Conservation (phyloP, 352 stramenopile species). For the Globisporangium emineosum region DNA sequence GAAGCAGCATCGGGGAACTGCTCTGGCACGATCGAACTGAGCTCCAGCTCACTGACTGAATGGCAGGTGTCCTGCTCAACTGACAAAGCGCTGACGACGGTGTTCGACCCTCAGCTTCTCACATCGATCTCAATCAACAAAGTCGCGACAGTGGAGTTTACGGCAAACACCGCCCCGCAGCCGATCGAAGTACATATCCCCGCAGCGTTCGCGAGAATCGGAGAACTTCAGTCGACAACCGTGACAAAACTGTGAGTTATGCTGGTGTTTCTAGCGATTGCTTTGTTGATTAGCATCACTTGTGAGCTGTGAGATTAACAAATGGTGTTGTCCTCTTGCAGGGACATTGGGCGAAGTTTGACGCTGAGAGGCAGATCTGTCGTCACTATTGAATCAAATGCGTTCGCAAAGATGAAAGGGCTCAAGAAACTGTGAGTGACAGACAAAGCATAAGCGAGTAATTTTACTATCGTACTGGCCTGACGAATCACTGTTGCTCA, state of each 20-base stretch:
- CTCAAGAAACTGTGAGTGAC: slow-evolving; percentile 9
- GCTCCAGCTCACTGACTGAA: background rate
- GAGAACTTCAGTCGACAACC: slow-evolving; percentile 2
- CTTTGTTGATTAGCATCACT: background rate
- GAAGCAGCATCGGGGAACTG: background rate
- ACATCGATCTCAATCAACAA: slow-evolving; percentile 4
- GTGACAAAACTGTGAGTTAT: background rate
- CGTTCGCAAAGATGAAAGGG: slow-evolving; percentile 2
- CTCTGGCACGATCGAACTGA: background rate
- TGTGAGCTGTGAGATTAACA: background rate
- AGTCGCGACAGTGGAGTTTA: background rate
- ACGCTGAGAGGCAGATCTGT: background rate
- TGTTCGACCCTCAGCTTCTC: slow-evolving; percentile 3
- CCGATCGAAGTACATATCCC: background rate
- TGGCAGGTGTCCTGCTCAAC: slow-evolving; percentile 8
- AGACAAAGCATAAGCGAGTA: background rate
- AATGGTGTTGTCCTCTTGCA: background rate
- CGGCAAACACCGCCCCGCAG: slow-evolving; percentile 4
- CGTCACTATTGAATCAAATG: background rate
- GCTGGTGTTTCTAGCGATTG: background rate
- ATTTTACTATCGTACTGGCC: background rate
- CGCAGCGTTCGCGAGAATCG: background rate
- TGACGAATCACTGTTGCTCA: background rate
- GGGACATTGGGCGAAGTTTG: slow-evolving; percentile 1
- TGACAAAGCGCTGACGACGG: background rate